Evolutionary conservation across 352 stramenopile genomes (phyloP).

Genomic region (Globisporangium abappressorium): DNA sequence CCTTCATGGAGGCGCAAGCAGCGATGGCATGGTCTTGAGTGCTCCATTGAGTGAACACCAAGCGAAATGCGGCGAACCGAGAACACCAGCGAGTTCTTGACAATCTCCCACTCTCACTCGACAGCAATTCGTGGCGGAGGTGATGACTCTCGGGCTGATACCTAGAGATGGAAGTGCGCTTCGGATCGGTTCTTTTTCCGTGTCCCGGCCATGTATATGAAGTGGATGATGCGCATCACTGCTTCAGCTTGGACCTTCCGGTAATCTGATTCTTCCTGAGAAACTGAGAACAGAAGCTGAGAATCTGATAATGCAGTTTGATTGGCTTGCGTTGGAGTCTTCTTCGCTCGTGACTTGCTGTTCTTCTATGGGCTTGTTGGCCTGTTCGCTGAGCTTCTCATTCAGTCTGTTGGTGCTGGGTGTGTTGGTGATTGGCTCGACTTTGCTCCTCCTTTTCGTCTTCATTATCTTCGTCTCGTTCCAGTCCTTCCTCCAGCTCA

Average conservation of each 20-base stretch:
- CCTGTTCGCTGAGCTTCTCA: not conserved
- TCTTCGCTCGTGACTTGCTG: too few relatives aligned
- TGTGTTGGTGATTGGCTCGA: not conserved
- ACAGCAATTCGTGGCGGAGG: not conserved
- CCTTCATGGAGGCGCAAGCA: not conserved
- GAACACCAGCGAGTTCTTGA: not conserved
- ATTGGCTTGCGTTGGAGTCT: too few relatives aligned
- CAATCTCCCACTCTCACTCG: not conserved
- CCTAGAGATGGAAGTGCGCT: not conserved
- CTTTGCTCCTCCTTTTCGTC: not conserved
- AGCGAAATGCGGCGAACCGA: not conserved
- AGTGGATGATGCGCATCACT: slow-evolving; percentile 6
- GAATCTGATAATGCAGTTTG: slow-evolving; percentile 1
- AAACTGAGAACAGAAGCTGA: slow-evolving; percentile 4
- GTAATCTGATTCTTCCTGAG: not conserved
- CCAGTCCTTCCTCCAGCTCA: not conserved
- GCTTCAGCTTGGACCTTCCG: not conserved
- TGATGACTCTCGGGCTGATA: not conserved
- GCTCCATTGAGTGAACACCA: not conserved
- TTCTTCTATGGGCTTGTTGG: not conserved
- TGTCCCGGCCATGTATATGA: not conserved
- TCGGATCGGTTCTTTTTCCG: not conserved
- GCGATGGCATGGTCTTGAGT: not conserved
- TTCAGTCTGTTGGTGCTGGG: not conserved
- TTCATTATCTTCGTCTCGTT: not conserved